These are phyloP conservation scores for Clitopilus passeckerianus DNA, from an alignment of 768 basidiomycete genomes.

Conservation along the genomic window DNA sequence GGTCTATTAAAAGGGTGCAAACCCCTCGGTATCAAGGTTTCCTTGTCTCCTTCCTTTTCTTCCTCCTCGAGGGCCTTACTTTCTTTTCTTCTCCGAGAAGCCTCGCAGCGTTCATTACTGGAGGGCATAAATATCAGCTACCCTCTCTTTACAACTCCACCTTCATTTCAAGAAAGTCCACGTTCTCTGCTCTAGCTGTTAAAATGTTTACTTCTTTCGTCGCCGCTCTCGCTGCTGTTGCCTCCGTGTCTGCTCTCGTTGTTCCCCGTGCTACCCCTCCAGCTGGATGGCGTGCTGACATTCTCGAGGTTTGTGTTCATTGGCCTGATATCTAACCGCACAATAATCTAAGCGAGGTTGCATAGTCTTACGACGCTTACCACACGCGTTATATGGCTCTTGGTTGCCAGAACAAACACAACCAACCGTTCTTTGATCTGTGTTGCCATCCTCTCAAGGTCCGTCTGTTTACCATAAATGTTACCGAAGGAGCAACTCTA, in stretches of 20 bases:
- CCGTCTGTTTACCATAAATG: conserved; percentile 13
- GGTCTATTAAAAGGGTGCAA: conserved; percentile 2
- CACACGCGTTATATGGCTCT: conserved; percentile 60
- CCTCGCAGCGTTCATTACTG: background rate
- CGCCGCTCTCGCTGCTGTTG: conserved; percentile 33
- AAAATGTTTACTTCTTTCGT: conserved; percentile 38
- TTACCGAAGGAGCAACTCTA: background rate
- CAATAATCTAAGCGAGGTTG: background rate
- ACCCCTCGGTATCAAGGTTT: conserved; percentile 11
- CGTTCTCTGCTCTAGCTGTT: conserved; percentile 10
- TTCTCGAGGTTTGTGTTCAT: conserved; percentile 39
- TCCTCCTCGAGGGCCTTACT: conserved; percentile 5
- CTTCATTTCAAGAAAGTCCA: conserved; percentile 10
- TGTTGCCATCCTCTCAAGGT: conserved; percentile 75
- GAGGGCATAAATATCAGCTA: background rate
- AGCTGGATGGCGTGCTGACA: conserved; percentile 33
- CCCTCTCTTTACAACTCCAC: conserved; percentile 21
- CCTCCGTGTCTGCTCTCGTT: conserved; percentile 33
- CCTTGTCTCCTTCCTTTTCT: conserved; percentile 12
- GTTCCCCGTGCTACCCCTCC: conserved; percentile 37
- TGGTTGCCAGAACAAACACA: conserved; percentile 42
- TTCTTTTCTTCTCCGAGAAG: conserved; percentile 1
- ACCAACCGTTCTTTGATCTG: conserved; percentile 52
- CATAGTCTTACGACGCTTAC: conserved; percentile 49
- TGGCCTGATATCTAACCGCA: background rate